Conservation (phyloP, 2,329 filamentous ascomycete genomes). For the Colletotrichum orbiculare region DNA sequence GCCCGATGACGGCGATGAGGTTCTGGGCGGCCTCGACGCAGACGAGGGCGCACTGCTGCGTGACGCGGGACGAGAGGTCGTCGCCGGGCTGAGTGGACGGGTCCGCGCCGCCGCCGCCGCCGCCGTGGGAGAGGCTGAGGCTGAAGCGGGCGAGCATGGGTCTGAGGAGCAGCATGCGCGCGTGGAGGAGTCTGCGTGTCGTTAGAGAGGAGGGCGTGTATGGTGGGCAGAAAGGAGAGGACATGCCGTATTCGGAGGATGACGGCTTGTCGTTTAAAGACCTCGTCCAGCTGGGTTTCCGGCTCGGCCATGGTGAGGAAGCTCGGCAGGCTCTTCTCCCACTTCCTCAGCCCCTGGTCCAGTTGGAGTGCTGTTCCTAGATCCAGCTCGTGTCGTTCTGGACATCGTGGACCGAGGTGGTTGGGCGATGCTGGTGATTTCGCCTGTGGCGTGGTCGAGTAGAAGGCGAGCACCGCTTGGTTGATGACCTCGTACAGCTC, state of each 20-base stretch:
- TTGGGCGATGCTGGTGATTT: background rate
- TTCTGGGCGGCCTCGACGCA: slow-evolving; percentile 48
- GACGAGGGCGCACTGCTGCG: slow-evolving; percentile 47
- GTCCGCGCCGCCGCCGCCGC: slow-evolving; percentile 26
- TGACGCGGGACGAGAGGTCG: slow-evolving; percentile 42
- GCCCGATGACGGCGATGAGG: slow-evolving; percentile 45
- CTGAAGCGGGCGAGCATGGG: slow-evolving; percentile 48
- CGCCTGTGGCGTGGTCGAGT: slow-evolving; percentile 34
- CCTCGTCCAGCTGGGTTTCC: slow-evolving; percentile 39
- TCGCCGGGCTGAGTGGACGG: slow-evolving; percentile 32
- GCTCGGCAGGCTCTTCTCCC: slow-evolving; percentile 45
- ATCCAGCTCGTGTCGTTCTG: slow-evolving; percentile 35
- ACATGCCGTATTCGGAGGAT: slow-evolving; percentile 48
- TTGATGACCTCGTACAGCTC: slow-evolving; percentile 52
- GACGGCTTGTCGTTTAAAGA: slow-evolving; percentile 45
- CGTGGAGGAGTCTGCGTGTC: slow-evolving; percentile 45
- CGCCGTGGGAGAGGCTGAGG: slow-evolving; percentile 42
- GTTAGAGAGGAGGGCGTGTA: background rate
- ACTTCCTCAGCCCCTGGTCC: slow-evolving; percentile 45
- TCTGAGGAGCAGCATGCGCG: slow-evolving; percentile 47
- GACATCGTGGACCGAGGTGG: background rate
- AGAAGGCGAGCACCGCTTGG: slow-evolving; percentile 44
- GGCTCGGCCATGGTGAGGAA: slow-evolving; percentile 40
- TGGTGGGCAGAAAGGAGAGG: accelerated
- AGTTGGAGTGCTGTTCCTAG: slow-evolving; percentile 46